A percentile compares a stretch with the other conserved stretches of the same genome.
Evolutionary conservation across 2,329 filamentous ascomycete genomes (phyloP).

Genomic region (Venturia asperata): DNA sequence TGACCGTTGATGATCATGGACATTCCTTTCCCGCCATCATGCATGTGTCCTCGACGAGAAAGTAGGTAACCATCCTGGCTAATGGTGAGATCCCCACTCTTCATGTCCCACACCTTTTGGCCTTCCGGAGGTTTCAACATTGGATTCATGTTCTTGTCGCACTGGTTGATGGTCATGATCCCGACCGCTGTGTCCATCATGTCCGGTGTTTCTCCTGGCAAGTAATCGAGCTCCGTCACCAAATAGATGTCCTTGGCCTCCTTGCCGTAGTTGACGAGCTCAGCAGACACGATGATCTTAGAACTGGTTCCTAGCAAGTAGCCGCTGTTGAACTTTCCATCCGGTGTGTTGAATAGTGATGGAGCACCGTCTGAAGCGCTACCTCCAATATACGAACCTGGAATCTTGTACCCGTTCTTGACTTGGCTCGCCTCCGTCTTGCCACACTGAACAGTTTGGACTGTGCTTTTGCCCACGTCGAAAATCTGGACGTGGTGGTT

Average conservation of each 20-base stretch:
- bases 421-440: not conserved
- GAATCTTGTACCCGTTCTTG: not conserved
- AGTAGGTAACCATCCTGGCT: slow-evolving; percentile 5
- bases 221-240: slow-evolving; percentile 16
- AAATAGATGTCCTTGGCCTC: slow-evolving; percentile 8
- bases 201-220: slow-evolving; percentile 4
- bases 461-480: not conserved
- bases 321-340: slow-evolving; percentile 15
- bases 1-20: slow-evolving; percentile 3
- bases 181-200: slow-evolving; percentile 10
- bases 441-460: not conserved
- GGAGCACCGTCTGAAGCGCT: not conserved
- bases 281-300: slow-evolving; percentile 8
- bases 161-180: slow-evolving; percentile 14
- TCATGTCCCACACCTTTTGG: not conserved
- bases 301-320: not conserved
- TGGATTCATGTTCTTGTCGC: not conserved
- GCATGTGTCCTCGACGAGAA: not conserved
- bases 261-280: slow-evolving; percentile 16
- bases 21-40: slow-evolving; percentile 10
- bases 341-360: slow-evolving; percentile 4
- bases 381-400: not conserved
- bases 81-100: slow-evolving; percentile 6
- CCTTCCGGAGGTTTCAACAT: not conserved
- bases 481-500: slow-evolving; percentile 13